Base-by-base conservation (phyloP, 2,329 filamentous ascomycete species). In the Talaromyces sp. region DNA sequence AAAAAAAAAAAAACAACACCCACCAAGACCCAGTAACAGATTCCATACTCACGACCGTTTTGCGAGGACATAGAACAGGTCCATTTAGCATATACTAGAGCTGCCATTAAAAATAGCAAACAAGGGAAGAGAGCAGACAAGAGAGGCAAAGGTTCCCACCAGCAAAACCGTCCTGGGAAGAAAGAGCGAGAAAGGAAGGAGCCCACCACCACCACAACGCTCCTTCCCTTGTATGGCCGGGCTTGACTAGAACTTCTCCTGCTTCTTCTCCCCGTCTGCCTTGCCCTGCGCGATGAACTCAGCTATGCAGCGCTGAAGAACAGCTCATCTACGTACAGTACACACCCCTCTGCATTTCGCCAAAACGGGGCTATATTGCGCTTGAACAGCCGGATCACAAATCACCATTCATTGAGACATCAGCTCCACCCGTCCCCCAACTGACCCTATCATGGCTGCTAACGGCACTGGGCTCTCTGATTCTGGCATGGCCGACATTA, bases 401-500 rank as follows among this genome's bases (percentile, higher is more conserved):
- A 30, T 22, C 49, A 28, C 17, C 25, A 3, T 28, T 30, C 15
- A 30, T 30, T 53, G 17, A 19, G 3, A 27, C 7, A n/a, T 7
- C 49, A 53, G 49, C 19, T 17, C 28, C n/a, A 30, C 11, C 49
- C 6, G 15, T 32, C 27, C 27, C 4, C 49, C 4, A 53, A 53
- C 4, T 30, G 19, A 28, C 13, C 8, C 49, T 10, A 56, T 19
- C 27, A 76, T 76, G 74, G 70, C 70, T 55, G 68, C 71, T 32
- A 71, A 73, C 52, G 68, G 70, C 33, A 70, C 72, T 28, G 72
- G 73, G 63, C 65, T 75, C 55, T 72, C 72, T 28, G 73, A 73
- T 62, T 69, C 70, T 63, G 72, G 72, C 62, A 74, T 77, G 68
- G 69, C 72, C 64, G 77, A 77, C 59, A 95, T 98, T 66, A 86